A percentile compares a stretch with the other conserved stretches of the same genome.
These are phyloP conservation scores for Didymella pinodella DNA, from an alignment of 2,329 filamentous ascomycete genomes.

Conservation along the genomic window DNA sequence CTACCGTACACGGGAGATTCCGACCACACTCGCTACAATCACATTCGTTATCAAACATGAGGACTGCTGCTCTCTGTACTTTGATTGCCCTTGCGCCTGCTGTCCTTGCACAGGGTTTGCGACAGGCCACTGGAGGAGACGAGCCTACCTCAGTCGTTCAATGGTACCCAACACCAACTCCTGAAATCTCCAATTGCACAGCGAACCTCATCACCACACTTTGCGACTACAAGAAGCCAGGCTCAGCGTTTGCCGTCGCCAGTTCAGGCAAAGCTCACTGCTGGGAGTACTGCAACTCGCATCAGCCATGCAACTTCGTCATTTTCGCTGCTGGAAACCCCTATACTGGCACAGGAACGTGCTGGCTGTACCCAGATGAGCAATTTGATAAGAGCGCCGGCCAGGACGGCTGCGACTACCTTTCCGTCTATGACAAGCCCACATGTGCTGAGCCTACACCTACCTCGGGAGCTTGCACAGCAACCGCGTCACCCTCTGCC, in stretches of 20 bases:
- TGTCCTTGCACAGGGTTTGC: constrained; percentile 2
- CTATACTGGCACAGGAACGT: constrained; percentile 1
- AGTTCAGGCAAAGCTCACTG: constrained; percentile 1
- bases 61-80: background rate
- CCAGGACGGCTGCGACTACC: background rate
- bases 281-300: constrained; percentile 6
- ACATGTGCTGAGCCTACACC: constrained; percentile 2
- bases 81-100: background rate
- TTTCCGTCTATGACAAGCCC: constrained; percentile 4
- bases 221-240: constrained; percentile 4
- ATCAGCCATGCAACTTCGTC: constrained; percentile 6
- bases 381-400: constrained; percentile 1
- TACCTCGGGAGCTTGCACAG: constrained; percentile 2
- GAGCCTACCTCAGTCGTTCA: constrained; percentile 2
- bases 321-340: constrained; percentile 5
- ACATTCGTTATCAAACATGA: background rate
- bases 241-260: constrained; percentile 3
- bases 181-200: constrained; percentile 5
- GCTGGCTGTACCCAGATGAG: constrained; percentile 4
- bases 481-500: constrained; percentile 2
- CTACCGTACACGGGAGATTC: background rate
- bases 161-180: constrained; percentile 4
- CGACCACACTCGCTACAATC: background rate
- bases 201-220: constrained; percentile 4
- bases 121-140: constrained; percentile 4